Conservation (phyloP, 2,329 filamentous ascomycete genomes). For the Trichoderma sp. region DNA sequence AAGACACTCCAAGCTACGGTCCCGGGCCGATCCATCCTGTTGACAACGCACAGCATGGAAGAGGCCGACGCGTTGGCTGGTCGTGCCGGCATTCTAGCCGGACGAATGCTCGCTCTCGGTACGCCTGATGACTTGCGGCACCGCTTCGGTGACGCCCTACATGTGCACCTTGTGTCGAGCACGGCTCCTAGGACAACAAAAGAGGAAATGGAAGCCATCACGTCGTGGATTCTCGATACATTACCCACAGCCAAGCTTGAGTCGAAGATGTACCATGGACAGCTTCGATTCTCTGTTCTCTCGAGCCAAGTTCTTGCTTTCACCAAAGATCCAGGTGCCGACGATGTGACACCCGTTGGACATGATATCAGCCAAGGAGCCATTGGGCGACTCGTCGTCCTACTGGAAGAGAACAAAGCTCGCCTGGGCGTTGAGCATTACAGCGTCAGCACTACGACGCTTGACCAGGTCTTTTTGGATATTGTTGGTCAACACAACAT, state of each 20-base stretch:
- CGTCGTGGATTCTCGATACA: slow-evolving; percentile 59
- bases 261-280: slow-evolving; percentile 75
- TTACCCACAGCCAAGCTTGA: slow-evolving; percentile 68
- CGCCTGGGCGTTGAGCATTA: slow-evolving; percentile 77
- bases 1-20: slow-evolving; percentile 72
- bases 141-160: slow-evolving; percentile 73
- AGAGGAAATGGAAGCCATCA: slow-evolving; percentile 65
- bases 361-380: slow-evolving; percentile 43
- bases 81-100: slow-evolving; percentile 81
- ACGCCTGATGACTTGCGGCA: slow-evolving; percentile 68
- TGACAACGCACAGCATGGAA: slow-evolving; percentile 95
- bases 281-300: slow-evolving; percentile 79
- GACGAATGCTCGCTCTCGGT: slow-evolving; percentile 80
- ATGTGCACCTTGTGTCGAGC: slow-evolving; percentile 76
- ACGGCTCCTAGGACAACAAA: slow-evolving; percentile 70
- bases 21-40: slow-evolving; percentile 73
- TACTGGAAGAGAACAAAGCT: slow-evolving; percentile 69
- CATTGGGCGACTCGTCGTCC: slow-evolving; percentile 66
- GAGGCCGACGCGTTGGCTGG: slow-evolving; percentile 86
- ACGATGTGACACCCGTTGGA: slow-evolving; percentile 23
- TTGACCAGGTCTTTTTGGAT: slow-evolving; percentile 86
- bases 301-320: slow-evolving; percentile 40
- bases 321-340: slow-evolving; percentile 24
- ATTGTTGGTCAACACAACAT: slow-evolving; percentile 81
- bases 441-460: slow-evolving; percentile 78